Evolutionary conservation across 768 basidiomycete species (phyloP).

Genomic region (Lyophyllum semitale): DNA sequence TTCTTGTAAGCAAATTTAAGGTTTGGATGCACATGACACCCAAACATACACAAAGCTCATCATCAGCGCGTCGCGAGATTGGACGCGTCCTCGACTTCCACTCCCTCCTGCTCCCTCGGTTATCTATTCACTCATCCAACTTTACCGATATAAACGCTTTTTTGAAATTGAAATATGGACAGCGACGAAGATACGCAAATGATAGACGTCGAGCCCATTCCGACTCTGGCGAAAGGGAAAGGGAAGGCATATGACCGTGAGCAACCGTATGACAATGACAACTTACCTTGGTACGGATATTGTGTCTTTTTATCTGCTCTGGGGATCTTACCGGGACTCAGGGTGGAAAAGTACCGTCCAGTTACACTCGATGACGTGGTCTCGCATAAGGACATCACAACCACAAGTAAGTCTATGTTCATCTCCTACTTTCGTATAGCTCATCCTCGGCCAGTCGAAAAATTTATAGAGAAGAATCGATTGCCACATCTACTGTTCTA

Average conservation of each 20-base stretch:
- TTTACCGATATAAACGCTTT: not conserved
- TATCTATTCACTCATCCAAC: not conserved
- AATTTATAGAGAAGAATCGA: conserved; percentile 93
- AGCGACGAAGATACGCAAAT: conserved; percentile 59
- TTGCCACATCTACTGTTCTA: conserved; percentile 96
- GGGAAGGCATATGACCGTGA: conserved; percentile 56
- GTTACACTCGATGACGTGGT: conserved; percentile 92
- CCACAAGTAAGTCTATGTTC: conserved; percentile 68
- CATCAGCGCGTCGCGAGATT: conserved; percentile 9
- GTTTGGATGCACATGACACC: conserved; percentile 7
- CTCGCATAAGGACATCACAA: conserved; percentile 93
- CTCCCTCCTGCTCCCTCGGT: not conserved
- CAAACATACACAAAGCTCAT: conserved; percentile 10
- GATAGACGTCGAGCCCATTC: conserved; percentile 45
- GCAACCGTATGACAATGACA: conserved; percentile 55
- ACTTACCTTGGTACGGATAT: conserved; percentile 76
- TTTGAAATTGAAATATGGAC: conserved; percentile 40
- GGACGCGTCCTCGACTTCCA: conserved; percentile 9
- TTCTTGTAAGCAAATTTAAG: conserved; percentile 15
- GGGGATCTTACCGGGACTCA: conserved; percentile 29
- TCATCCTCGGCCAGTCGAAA: conserved; percentile 67
- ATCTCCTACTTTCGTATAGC: conserved; percentile 8
- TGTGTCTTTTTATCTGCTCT: conserved; percentile 1
- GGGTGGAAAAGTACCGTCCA: conserved; percentile 99
- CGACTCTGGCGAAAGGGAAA: conserved; percentile 61